Evolutionary conservation across 1,139 yeast genomes (phyloP).

Genomic region (Hyphopichia pseudoburtonii): DNA sequence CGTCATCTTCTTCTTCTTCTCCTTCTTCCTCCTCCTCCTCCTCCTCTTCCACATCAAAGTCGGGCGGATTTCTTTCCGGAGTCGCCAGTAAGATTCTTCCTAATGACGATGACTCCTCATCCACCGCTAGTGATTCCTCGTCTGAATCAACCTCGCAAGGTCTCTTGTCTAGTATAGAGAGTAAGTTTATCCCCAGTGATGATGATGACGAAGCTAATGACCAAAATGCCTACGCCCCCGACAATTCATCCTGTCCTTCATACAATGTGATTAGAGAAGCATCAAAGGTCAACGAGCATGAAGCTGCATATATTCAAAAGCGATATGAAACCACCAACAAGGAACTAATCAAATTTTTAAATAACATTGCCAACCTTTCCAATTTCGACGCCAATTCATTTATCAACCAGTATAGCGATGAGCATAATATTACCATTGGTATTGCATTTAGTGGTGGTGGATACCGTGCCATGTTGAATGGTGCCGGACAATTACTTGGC

Average conservation of each 20-base stretch:
- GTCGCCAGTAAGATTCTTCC: not conserved
- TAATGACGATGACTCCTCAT: constrained; percentile 6
- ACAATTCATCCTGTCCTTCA: constrained; percentile 26
- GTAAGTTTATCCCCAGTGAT: constrained; percentile 2
- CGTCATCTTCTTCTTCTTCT: not conserved
- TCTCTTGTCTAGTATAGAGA: not conserved
- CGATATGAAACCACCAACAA: constrained; percentile 33
- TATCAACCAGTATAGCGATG: constrained; percentile 21
- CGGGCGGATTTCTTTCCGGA: not conserved
- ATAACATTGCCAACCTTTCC: constrained; percentile 29
- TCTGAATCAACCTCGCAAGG: not conserved
- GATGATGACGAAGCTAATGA: not conserved
- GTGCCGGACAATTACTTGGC: constrained; percentile 42
- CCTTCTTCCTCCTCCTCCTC: not conserved
- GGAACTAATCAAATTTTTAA: constrained; percentile 30
- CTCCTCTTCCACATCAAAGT: not conserved
- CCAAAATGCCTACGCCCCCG: constrained; percentile 26
- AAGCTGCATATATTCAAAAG: constrained; percentile 25
- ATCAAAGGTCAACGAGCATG: constrained; percentile 21
- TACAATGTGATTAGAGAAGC: constrained; percentile 28
- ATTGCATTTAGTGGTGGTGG: constrained; percentile 50
- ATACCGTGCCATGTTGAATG: constrained; percentile 44
- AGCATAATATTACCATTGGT: constrained; percentile 40
- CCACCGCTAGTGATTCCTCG: not conserved
- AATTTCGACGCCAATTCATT: constrained; percentile 35